These are phyloP conservation scores for Septoria petroselini DNA, from an alignment of 2,329 filamentous ascomycete species.

Conservation along the genomic window DNA sequence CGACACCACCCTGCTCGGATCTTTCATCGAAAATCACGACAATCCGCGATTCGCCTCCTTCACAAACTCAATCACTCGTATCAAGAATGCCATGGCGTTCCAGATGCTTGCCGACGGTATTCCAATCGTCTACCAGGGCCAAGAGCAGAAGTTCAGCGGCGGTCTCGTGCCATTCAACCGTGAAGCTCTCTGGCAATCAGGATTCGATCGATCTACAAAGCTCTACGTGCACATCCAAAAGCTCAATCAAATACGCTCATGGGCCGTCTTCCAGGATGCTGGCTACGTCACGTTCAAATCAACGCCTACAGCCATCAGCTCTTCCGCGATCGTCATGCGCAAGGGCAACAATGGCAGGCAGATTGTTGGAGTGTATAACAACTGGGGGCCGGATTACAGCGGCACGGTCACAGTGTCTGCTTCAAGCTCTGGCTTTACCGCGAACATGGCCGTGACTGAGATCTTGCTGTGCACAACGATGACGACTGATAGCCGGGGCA, in stretches of 20 bases:
- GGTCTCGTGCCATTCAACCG: slow-evolving; percentile 36
- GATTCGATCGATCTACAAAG: slow-evolving; percentile 40
- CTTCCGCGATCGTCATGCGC: slow-evolving; percentile 43
- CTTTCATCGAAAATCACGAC: slow-evolving; percentile 42
- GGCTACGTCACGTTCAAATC: slow-evolving; percentile 43
- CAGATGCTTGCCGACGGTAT: slow-evolving; percentile 59
- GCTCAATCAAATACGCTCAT: slow-evolving; percentile 52
- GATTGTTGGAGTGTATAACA: slow-evolving; percentile 38
- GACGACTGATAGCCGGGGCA: slow-evolving; percentile 45
- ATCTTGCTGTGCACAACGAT: slow-evolving; percentile 46
- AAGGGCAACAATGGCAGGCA: slow-evolving; percentile 42
- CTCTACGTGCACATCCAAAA: slow-evolving; percentile 42
- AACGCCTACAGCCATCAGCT: slow-evolving; percentile 40
- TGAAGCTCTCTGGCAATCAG: slow-evolving; percentile 39
- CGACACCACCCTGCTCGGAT: slow-evolving; percentile 40
- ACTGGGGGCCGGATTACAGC: slow-evolving; percentile 23
- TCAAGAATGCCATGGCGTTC: slow-evolving; percentile 60
- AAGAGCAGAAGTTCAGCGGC: slow-evolving; percentile 56
- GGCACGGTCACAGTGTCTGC: slow-evolving; percentile 34
- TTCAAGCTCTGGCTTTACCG: slow-evolving; percentile 28
- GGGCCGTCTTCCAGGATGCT: slow-evolving; percentile 40
- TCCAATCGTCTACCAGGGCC: slow-evolving; percentile 62
- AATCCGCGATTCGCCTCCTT: slow-evolving; percentile 42
- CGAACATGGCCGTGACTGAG: slow-evolving; percentile 36
- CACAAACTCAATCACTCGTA: slow-evolving; percentile 53